Conservation (phyloP, 805 yeast genomes). For the Schwanniomyces pseudopolymorphus region DNA sequence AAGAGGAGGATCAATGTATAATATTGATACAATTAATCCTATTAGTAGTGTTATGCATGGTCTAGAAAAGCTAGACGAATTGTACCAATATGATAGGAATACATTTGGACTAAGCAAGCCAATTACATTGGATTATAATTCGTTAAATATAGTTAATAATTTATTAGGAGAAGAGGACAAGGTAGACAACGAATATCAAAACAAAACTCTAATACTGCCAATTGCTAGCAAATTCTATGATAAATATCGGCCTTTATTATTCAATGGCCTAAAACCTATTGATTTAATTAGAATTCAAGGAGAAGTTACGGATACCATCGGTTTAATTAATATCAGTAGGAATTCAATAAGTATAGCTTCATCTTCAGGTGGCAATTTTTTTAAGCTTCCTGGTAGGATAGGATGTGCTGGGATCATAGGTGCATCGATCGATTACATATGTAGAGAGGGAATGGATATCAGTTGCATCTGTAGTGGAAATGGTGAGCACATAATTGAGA, state of each 20-base stretch:
- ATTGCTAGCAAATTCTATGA: slow-evolving; percentile 6
- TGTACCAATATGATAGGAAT: slow-evolving; percentile 12
- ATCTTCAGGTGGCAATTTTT: slow-evolving; percentile 56
- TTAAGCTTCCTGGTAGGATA: slow-evolving; percentile 48
- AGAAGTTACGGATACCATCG: slow-evolving; percentile 8
- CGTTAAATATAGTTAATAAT: neutral
- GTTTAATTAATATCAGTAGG: neutral
- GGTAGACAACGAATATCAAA: no score
- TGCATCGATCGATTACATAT: slow-evolving; percentile 34
- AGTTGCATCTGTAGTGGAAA: slow-evolving; percentile 50
- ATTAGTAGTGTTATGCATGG: slow-evolving; percentile 24
- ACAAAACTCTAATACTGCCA: slow-evolving; percentile 3
- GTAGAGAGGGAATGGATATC: slow-evolving; percentile 18
- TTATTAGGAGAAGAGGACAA: neutral
- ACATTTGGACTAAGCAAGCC: slow-evolving; percentile 37
- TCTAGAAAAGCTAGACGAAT: slow-evolving; percentile 20
- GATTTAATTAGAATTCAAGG: neutral
- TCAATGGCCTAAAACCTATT: neutral
- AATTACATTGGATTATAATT: slow-evolving; percentile 19
- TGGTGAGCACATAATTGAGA: slow-evolving; percentile 53
- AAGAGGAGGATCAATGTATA: slow-evolving; percentile 15
- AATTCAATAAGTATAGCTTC: slow-evolving; percentile 24
- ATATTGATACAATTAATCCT: slow-evolving; percentile 24
- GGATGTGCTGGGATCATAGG: slow-evolving; percentile 58
- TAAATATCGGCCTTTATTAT: slow-evolving; percentile 7